Base-by-base conservation (phyloP, 768 basidiomycete species). In the Suillus americanus region DNA sequence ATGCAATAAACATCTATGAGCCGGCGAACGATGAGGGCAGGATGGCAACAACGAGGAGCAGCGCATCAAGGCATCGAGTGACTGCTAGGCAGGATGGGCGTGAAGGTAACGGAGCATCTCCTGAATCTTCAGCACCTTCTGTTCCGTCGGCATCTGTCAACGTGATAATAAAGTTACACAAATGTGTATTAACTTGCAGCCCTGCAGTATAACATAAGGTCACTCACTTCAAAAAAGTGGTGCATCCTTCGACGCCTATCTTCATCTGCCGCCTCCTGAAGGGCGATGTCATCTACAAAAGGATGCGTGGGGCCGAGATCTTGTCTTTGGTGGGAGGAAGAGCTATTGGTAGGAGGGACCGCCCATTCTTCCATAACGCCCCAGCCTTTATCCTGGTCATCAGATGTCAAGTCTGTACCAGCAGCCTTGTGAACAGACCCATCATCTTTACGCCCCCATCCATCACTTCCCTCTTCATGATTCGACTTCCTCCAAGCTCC, bases 91-190 rank as follows among this genome's bases (percentile, higher is more conserved):
- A 50, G 45, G 63, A 14, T 71, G 65, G 57, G 64, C 65, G 40
- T 68, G 78, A 23, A 86, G 73, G 61, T 74, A 75, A 40, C 74
- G 76, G 65, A 87, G 80, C 8, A 83, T 74, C 66, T 84, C 83
- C 57, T 82, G 70, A 30, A 88, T 88, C 65, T 81, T 81, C 62
- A 77, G 68, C 1, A 88, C 67, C 67, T 88, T 87, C 48, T 85
- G 78, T 33, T 86, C 75, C 3, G 86, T 83, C 3, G 85, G 73
- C 80, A 88, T 82, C 87, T 88, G 63, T n/a, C 18, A 64, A 35
- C n/a, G n/a, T n/a, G n/a, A n/a, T n/a, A n/a, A 25, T 45, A 4
- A 13, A 50, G 16, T 61, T 25, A n/a, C n/a, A n/a, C n/a, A 45
- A 33, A 5, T 8, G 14, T 50, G 25, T 8, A 50, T 28, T 53